These are phyloP conservation scores for Triticum timopheevii DNA, from an alignment of 176 grass and related monocot genomes.

Conservation along the genomic window DNA sequence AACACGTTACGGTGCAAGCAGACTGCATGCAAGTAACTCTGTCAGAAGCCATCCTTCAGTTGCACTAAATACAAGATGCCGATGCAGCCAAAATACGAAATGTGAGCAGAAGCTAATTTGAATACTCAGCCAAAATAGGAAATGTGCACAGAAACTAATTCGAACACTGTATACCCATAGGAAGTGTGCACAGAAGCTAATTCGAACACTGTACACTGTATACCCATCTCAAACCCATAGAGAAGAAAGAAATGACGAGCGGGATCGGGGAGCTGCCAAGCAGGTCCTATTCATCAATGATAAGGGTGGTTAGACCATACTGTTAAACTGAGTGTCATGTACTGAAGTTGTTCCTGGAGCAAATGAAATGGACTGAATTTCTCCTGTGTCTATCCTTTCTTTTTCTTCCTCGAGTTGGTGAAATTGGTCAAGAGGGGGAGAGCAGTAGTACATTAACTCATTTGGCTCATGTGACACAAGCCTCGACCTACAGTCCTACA, in stretches of 20 bases:
- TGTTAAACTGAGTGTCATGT: too few relatives aligned
- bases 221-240: background rate
- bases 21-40: background rate
- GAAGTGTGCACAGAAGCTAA: background rate
- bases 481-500: too few relatives aligned
- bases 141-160: background rate
- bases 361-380: too few relatives aligned
- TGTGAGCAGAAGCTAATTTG: background rate
- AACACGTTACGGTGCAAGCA: conserved; percentile 24
- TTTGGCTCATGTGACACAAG: too few relatives aligned
- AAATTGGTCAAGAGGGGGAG: too few relatives aligned
- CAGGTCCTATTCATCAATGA: too few relatives aligned
- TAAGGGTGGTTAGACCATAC: too few relatives aligned
- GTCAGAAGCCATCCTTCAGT: background rate
- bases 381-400: too few relatives aligned
- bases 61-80: background rate
- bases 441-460: too few relatives aligned
- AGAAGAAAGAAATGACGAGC: background rate
- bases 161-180: background rate
- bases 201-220: background rate
- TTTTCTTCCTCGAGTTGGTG: too few relatives aligned
- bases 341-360: too few relatives aligned
- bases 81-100: background rate
- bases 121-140: background rate
- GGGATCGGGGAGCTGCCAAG: too few relatives aligned